Base-by-base conservation (phyloP, 352 stramenopile genomes). In the Thalassiosira delicatula region DNA sequence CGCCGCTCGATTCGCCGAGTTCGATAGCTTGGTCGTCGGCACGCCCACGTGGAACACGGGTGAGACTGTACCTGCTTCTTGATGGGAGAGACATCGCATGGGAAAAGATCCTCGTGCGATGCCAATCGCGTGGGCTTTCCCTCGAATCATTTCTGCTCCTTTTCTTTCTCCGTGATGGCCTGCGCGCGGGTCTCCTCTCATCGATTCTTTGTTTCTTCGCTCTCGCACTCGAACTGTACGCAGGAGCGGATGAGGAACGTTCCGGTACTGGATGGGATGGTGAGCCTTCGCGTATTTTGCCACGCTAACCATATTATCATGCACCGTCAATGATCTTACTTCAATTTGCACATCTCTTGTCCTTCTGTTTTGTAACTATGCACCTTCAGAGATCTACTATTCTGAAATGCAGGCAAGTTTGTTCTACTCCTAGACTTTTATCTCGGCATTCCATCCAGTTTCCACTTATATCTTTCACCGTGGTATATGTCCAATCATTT, bases 261-360 rank as follows among this genome's bases (percentile, higher is more conserved):
- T 89, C 75, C 27, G 91, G 91, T 17, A 93, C 89, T 53, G 89
- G 88, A 23, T 94, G 91, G 91, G 91, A 94, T 83, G 91, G 93
- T 42, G 35, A 42, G 35, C 35, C 12, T 42, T 42, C 35, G 12
- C 12, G 35, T 12, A 42, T 42, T 42, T 42, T 42, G 35, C n/a
- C n/a, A n/a, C n/a, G n/a, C n/a, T n/a, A n/a, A n/a, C n/a, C n/a
- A n/a, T 42, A 42, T 42, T 42, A 12, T 12, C 35, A 42, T 42
- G 5, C 12, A 42, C 35, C 12, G 35, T 42, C 12, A 42, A 12
- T 12, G 51, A n/a, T 32, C 27, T 32, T 23, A 5, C 12, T 42
- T 5, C 35, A 42, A 42, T 12, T 42, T 42, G 5, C 12, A 12
- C 35, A 42, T 42, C 12, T 42, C 5, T 42, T 12, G 5, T 42